A percentile compares a stretch with the other conserved stretches of the same genome.
Conservation (phyloP, 1,284 basidiomycete genomes). For the Moesziomyces aphidis region DNA sequence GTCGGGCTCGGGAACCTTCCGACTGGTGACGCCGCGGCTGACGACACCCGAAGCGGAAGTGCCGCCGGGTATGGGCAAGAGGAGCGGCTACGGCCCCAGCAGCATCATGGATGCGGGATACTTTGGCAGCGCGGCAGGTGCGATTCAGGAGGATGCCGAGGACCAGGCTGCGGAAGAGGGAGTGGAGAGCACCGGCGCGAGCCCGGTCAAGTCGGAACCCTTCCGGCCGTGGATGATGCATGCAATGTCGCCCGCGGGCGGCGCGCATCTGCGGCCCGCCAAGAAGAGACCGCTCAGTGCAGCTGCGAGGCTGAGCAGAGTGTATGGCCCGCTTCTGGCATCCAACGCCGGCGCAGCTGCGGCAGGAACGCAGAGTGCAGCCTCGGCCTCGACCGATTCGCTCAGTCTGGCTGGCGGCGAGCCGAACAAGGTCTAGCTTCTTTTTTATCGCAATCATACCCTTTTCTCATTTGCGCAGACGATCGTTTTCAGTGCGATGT, state of each 20-base stretch:
- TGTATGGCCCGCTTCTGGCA: constrained; percentile 44
- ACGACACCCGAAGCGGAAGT: constrained; percentile 55
- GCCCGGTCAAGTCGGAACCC: constrained; percentile 23
- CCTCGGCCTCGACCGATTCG: background rate
- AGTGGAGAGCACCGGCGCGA: constrained; percentile 1
- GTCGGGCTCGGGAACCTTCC: constrained; percentile 56
- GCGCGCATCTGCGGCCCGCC: constrained; percentile 25
- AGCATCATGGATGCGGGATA: constrained; percentile 46
- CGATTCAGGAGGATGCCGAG: constrained; percentile 25
- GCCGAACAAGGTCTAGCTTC: constrained; percentile 4
- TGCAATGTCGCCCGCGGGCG: constrained; percentile 29
- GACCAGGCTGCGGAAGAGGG: constrained; percentile 3
- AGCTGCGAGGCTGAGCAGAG: constrained; percentile 46
- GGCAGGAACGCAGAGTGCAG: background rate
- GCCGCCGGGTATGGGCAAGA: constrained; percentile 23
- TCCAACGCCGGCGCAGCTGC: background rate
- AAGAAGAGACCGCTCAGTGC: constrained; percentile 50
- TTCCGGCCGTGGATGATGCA: constrained; percentile 50
- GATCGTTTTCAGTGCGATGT: no score
- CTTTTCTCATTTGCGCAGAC: background rate
- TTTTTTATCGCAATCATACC: constrained; percentile 4
- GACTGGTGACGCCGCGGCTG: constrained; percentile 54
- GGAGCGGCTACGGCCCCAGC: constrained; percentile 14
- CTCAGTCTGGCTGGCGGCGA: background rate
- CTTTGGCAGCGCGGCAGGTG: constrained; percentile 37